Evolutionary conservation across 352 stramenopile genomes (phyloP).

Genomic region (Phytophthora meadii): DNA sequence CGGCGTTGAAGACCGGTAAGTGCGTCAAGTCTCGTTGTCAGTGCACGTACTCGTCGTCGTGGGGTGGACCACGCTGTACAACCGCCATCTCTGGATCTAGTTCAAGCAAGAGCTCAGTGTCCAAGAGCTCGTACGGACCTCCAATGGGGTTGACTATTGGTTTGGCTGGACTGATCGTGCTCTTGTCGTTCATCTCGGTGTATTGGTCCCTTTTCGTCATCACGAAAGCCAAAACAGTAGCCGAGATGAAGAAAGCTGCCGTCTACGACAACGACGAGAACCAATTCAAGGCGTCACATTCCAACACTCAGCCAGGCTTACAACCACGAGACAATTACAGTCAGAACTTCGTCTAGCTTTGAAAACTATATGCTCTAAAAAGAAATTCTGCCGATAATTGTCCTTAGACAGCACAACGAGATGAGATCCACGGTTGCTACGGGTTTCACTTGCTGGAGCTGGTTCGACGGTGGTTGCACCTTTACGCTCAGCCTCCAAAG

Average conservation of each 20-base stretch:
- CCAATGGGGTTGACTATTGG: conserved; percentile 42
- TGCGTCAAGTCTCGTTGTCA: conserved; percentile 60
- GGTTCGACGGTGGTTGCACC: conserved; percentile 5
- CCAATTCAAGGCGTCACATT: conserved; percentile 12
- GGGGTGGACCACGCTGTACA: conserved; percentile 66
- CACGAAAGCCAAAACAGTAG: conserved; percentile 16
- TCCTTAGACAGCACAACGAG: conserved; percentile 16
- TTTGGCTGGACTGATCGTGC: conserved; percentile 34
- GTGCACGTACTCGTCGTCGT: conserved; percentile 50
- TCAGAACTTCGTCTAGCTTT: conserved; percentile 34
- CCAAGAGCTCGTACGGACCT: conserved; percentile 43
- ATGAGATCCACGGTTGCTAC: conserved; percentile 8
- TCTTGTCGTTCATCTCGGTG: conserved; percentile 42
- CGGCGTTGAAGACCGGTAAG: conserved; percentile 47
- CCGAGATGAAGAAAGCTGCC: conserved; percentile 23
- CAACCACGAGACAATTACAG: conserved; percentile 36
- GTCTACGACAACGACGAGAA: conserved; percentile 1
- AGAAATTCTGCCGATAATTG: conserved; percentile 33
- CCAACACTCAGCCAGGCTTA: background rate
- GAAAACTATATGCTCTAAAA: background rate
- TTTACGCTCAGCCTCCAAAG: conserved; percentile 15
- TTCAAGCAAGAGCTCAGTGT: conserved; percentile 9
- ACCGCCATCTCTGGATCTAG: conserved; percentile 36
- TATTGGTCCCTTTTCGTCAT: conserved; percentile 30
- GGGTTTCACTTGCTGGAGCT: conserved; percentile 7